Evolutionary conservation across 2,329 filamentous ascomycete species (phyloP), one percentile per base, ranked within the genome.

Genomic region (Sordariomycetes sp.): DNA sequence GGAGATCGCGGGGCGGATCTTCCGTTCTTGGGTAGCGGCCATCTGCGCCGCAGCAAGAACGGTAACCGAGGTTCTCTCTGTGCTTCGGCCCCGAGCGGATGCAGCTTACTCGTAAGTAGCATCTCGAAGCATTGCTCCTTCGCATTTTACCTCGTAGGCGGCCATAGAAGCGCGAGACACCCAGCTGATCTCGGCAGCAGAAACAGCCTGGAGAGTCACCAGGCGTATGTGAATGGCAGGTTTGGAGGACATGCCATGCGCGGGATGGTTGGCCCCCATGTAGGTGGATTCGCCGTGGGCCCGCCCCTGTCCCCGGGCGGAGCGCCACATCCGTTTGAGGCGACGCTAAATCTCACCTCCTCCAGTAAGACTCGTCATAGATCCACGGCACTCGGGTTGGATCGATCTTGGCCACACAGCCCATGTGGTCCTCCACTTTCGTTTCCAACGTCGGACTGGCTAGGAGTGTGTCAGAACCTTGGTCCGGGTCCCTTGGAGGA

Each of bases 291-390:
- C 37, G n/a, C 25, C 55, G 32, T 16, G 20, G 37, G 8, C 46
- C 12, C 20, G 5, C 20, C 55, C 55, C 55, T 46, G 54, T 55
- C 46, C 54, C 54, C 35, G 51, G 55, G 24, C 46, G 8, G 28
- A 37, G 40, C 43, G 43, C 55, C 55, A 57, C 55, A 37, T 43
- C 55, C 28, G 28, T 34, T 51, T 50, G 25, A 57, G 43, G 43
- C 24, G 43, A 57, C 55, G 55, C 55, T 57, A 57, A 57, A 50
- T 57, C 32, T 37, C 24, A 37, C 50, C 55, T 57, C 43, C 55
- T 57, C 43, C 43, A 57, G 55, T 57, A 24, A 40, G 28, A 28
- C 12, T 37, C 18, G 48, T 12, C 22, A 22, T 24, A 48, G 55
- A 40, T 25, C 46, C 20, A 57, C 48, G 55, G 55, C 55, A 57